Evolutionary conservation across 257 asterid species (phyloP).

Genomic region (Solanum pinnatisectum): DNA sequence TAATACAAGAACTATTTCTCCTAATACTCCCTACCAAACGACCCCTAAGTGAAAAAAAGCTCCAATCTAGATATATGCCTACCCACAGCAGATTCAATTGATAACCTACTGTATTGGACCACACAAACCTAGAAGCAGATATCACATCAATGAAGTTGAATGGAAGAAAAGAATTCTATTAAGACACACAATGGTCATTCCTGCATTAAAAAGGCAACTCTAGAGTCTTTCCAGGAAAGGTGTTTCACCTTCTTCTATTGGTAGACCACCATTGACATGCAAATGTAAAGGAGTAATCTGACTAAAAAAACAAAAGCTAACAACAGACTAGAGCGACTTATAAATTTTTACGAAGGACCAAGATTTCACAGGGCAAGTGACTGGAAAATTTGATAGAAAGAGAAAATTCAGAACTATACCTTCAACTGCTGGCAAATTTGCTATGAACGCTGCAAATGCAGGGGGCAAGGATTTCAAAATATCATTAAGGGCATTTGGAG

Average conservation of each 20-base stretch:
- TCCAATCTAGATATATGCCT: background rate
- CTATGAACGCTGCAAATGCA: conserved; percentile 48
- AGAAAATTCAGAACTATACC: conserved; percentile 30
- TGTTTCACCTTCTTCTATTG: background rate
- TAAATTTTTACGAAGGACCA: background rate
- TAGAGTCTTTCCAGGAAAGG: background rate
- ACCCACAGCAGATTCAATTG: background rate
- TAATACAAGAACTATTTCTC: too few relatives aligned
- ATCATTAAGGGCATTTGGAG: conserved; percentile 35
- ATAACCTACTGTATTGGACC: background rate
- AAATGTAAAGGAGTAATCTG: background rate
- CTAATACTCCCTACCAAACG: too few relatives aligned
- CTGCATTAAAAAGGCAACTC: background rate
- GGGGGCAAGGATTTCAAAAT: conserved; percentile 60
- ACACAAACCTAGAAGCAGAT: background rate
- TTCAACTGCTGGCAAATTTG: conserved; percentile 72
- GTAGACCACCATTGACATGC: background rate
- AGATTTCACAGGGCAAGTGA: background rate
- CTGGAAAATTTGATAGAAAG: background rate
- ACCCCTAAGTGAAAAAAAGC: background rate
- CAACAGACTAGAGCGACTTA: background rate
- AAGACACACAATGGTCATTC: background rate
- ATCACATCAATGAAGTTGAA: background rate
- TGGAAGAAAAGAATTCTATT: background rate
- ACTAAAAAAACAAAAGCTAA: background rate